These are phyloP conservation scores for Carex parvula DNA, from an alignment of 176 grass and related monocot species.

Conservation along the genomic window DNA sequence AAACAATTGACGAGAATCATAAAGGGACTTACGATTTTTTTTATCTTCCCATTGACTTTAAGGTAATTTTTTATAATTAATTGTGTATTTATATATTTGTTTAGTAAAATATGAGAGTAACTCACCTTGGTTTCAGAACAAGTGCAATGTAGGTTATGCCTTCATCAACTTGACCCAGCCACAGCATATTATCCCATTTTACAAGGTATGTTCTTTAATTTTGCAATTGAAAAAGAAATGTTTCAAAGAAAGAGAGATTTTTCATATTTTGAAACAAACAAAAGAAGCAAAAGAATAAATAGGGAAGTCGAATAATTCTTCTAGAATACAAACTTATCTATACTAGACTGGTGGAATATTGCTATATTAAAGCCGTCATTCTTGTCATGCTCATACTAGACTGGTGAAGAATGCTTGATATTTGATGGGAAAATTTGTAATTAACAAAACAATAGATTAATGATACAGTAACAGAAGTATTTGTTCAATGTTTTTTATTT, in stretches of 20 bases:
- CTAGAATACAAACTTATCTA: neutral
- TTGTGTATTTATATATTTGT: conserved; percentile 16
- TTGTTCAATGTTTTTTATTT: neutral
- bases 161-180: conserved; percentile 97
- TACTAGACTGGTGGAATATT: neutral
- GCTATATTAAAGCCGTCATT: neutral
- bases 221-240: neutral
- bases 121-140: conserved; percentile 63
- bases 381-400: neutral
- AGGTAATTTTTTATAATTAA: conserved; percentile 39
- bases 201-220: conserved; percentile 49
- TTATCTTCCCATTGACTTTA: conserved; percentile 98
- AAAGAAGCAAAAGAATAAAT: neutral
- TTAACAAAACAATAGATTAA: neutral
- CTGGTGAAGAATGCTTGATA: neutral
- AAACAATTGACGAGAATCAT: conserved; percentile 91
- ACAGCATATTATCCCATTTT: conserved; percentile 82
- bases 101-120: neutral
- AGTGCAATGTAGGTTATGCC: conserved; percentile 95
- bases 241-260: conserved; percentile 9
- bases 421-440: neutral
- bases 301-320: neutral
- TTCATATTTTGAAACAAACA: neutral
- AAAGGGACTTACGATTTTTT: conserved; percentile 96
- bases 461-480: neutral